phyloP scores from a whole-genome alignment of 768 basidiomycete species.

The Russula compacta region DNA sequence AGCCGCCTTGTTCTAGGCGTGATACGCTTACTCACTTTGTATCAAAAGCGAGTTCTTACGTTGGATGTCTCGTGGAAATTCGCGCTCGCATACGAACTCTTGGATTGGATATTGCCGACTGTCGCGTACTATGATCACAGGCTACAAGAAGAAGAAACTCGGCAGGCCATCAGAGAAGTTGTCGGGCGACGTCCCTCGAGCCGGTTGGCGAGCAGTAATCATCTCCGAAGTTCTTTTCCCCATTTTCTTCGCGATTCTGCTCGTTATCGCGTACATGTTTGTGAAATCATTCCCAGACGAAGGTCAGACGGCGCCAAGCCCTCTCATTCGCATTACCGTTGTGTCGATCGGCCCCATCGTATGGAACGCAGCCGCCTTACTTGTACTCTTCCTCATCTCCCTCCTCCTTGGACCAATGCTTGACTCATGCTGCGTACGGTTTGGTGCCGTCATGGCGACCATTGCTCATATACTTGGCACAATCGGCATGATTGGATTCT shows the following conservation, averaged over 20 bases:
- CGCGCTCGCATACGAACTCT: constrained; percentile 91
- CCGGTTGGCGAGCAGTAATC: constrained; percentile 83
- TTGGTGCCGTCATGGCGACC: constrained; percentile 88
- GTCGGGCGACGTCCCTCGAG: constrained; percentile 90
- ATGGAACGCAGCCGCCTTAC: constrained; percentile 83
- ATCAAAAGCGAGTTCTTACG: constrained; percentile 78
- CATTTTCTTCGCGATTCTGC: constrained; percentile 73
- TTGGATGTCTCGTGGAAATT: constrained; percentile 99
- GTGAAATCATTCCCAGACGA: constrained; percentile 76
- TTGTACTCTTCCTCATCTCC: constrained; percentile 84
- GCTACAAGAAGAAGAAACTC: constrained; percentile 98
- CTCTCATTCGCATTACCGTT: constrained; percentile 87
- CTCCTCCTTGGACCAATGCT: constrained; percentile 90
- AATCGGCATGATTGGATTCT: constrained; percentile 85
- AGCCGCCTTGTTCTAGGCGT: constrained; percentile 20
- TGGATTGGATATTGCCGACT: constrained; percentile 99
- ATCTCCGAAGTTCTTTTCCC: constrained; percentile 85
- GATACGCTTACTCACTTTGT: background rate
- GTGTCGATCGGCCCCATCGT: constrained; percentile 92
- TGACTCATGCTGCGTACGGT: constrained; percentile 73
- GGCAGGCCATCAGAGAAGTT: constrained; percentile 97
- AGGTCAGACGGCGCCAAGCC: constrained; percentile 63
- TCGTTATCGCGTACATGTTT: constrained; percentile 87
- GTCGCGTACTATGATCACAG: constrained; percentile 96
- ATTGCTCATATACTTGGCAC: constrained; percentile 78